Percentiles rank a stretch among this genome's conserved stretches.
Conservation (phyloP, 108 stramenopile species). For the Poteriospumella lacustris region DNA sequence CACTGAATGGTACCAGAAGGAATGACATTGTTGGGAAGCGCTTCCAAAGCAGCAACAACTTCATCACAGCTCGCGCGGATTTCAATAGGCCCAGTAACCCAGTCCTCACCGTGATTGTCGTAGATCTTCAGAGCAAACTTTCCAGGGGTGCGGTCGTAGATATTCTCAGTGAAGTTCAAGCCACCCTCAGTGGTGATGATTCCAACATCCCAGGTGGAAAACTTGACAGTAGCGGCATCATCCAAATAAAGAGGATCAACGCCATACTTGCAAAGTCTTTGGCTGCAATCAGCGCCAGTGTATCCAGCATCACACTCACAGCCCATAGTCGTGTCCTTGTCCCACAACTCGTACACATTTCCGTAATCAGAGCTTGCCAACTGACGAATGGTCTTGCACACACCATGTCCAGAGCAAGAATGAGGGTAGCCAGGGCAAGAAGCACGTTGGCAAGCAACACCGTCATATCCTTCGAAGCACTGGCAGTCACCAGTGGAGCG, state of each 20-base stretch:
- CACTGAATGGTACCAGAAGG: slow-evolving; percentile 46
- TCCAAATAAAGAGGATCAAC: slow-evolving; percentile 65
- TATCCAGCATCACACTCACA: slow-evolving; percentile 70
- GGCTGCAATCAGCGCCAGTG: slow-evolving; percentile 55
- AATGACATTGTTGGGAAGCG: slow-evolving; percentile 59
- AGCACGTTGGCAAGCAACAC: slow-evolving; percentile 25
- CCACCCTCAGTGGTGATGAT: slow-evolving; percentile 37
- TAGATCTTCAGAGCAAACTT: slow-evolving; percentile 62
- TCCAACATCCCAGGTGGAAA: slow-evolving; percentile 55
- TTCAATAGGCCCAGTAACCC: slow-evolving; percentile 56
- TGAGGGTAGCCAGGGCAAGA: slow-evolving; percentile 20
- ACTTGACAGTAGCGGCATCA: slow-evolving; percentile 53
- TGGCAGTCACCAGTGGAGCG: slow-evolving; percentile 21
- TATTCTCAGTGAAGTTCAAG: slow-evolving; percentile 27
- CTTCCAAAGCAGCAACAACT: slow-evolving; percentile 54
- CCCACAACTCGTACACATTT: slow-evolving; percentile 67
- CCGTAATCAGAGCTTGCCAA: slow-evolving; percentile 45
- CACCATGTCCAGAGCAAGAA: slow-evolving; percentile 44
- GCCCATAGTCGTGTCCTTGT: slow-evolving; percentile 58
- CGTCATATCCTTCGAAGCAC: slow-evolving; percentile 26
- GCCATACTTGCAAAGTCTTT: slow-evolving; percentile 58
- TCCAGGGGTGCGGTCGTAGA: slow-evolving; percentile 33
- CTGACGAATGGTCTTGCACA: slow-evolving; percentile 47
- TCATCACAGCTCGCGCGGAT: slow-evolving; percentile 42
- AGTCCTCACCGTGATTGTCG: slow-evolving; percentile 64